Base-by-base conservation (phyloP, 2,329 filamentous ascomycete genomes). In the Sporothrix variecibatus region DNA sequence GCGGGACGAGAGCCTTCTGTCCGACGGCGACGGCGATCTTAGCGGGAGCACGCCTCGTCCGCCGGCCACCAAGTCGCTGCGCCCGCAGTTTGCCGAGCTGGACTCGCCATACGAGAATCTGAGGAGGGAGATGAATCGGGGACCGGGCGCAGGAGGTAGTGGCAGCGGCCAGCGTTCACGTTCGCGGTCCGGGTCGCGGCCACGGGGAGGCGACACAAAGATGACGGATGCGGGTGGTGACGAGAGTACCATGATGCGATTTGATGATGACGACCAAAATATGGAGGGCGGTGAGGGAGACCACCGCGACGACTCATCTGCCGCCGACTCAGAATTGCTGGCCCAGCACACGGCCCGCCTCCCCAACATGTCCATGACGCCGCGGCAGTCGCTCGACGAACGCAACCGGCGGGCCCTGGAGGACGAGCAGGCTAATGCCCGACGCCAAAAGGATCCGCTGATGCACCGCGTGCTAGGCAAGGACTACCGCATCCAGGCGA, bases 401-500 rank as follows among this genome's bases (percentile, higher is more conserved):
- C 81, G 90, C 80, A 77, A 89, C 83, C 83, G 80, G 81, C 74
- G 85, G 6, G 74, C 72, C 4, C 72, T 46, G 28, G 74, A 77
- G n/a, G 76, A 77, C 26, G 75, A 75, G 43, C 77, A 75, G 72
- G 76, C 80, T 51, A 80, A 77, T 71, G 78, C 75, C 73, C 79
- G 73, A 62, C 73, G 75, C 80, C 86, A 85, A 78, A 89, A 90
- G 75, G 94, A 98, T 80, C 93, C 93, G 2, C 86, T 98, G 9
- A 87, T 99, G 56, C 95, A 98, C 81, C 93, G 93, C 74, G 87
- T 98, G n/a, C 89, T 97, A 5, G 95, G 98, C 85, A 98, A 97
- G 83, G 98, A 93, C 74, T 99, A 97, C 84, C 93, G 95, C 43
- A 87, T 99, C 31, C 94, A 97, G 82, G 94, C 95, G 6, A 99